Evolutionary conservation across 371 early-diverging fungal species (phyloP).

Genomic region (Encephalitozoon intestinalis): DNA sequence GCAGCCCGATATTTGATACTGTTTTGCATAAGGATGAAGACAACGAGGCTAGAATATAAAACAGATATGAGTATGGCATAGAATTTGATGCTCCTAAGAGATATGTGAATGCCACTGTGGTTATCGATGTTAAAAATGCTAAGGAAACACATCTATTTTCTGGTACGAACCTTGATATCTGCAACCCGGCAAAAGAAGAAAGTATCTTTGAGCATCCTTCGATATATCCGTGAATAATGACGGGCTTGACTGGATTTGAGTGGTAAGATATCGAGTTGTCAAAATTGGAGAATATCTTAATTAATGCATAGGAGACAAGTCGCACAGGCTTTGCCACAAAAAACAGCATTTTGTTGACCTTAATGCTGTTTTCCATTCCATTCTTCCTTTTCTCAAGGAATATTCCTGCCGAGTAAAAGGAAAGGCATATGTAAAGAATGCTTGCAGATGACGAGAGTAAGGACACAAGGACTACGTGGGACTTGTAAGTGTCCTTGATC

Average conservation of each 20-base stretch:
- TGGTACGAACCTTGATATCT: not conserved
- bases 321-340: slow-evolving; percentile 35
- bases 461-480: not conserved
- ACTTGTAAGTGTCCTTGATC: not conserved
- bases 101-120: not conserved
- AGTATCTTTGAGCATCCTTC: slow-evolving; percentile 38
- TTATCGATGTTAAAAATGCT: not conserved
- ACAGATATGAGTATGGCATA: slow-evolving; percentile 27
- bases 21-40: not conserved
- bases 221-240: slow-evolving; percentile 40
- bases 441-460: slow-evolving; percentile 33
- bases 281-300: slow-evolving; percentile 21
- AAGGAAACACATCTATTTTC: not conserved
- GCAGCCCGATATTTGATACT: not conserved
- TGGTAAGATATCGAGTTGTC: not conserved
- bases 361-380: not conserved
- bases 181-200: not conserved
- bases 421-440: slow-evolving; percentile 46
- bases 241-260: slow-evolving; percentile 14
- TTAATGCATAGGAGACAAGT: slow-evolving; percentile 19
- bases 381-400: slow-evolving; percentile 53
- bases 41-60: slow-evolving; percentile 16
- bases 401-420: slow-evolving; percentile 47
- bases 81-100: not conserved
- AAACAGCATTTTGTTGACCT: slow-evolving; percentile 22